Evolutionary conservation across 805 yeast genomes (phyloP).

Genomic region (Crinitomyces ghanaensis): DNA sequence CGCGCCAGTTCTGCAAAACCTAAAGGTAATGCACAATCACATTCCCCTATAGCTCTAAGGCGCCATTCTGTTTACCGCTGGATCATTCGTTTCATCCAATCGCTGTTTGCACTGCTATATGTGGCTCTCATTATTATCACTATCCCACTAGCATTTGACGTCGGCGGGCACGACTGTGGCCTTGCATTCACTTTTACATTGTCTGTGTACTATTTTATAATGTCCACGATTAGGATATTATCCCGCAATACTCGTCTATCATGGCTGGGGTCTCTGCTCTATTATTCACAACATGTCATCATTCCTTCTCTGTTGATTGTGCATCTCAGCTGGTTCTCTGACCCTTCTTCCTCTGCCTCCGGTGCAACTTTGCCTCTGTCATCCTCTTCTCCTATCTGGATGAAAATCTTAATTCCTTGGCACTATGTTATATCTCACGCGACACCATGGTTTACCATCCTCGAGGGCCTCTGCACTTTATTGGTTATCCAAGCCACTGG

Average conservation of each 20-base stretch:
- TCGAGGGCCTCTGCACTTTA: constrained; percentile 89
- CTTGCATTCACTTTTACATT: constrained; percentile 70
- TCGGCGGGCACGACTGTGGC: constrained; percentile 88
- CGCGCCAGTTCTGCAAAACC: too few species aligned
- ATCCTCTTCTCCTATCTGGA: constrained; percentile 25
- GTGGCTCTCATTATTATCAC: constrained; percentile 61
- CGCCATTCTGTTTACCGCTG: too few species aligned
- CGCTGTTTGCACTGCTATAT: constrained; percentile 35
- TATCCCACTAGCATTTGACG: constrained; percentile 86
- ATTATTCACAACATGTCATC: constrained; percentile 70
- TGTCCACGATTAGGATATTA: constrained; percentile 61
- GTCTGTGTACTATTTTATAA: constrained; percentile 52
- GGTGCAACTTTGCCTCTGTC: constrained; percentile 5
- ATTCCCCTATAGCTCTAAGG: too few species aligned
- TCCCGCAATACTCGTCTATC: constrained; percentile 29
- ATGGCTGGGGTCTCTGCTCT: constrained; percentile 32
- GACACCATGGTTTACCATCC: constrained; percentile 77
- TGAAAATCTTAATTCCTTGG: constrained; percentile 52
- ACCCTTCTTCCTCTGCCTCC: constrained; percentile 8
- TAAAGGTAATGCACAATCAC: too few species aligned
- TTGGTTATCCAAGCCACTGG: constrained; percentile 89
- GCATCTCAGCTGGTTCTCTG: constrained; percentile 26
- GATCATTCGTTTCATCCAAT: too few species aligned
- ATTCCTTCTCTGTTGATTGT: constrained; percentile 73
- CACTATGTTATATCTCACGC: constrained; percentile 57